Percentiles rank a stretch among this genome's conserved stretches.
Evolutionary conservation across 2,329 filamentous ascomycete species (phyloP).

Genomic region (Atkinsonella texensis): DNA sequence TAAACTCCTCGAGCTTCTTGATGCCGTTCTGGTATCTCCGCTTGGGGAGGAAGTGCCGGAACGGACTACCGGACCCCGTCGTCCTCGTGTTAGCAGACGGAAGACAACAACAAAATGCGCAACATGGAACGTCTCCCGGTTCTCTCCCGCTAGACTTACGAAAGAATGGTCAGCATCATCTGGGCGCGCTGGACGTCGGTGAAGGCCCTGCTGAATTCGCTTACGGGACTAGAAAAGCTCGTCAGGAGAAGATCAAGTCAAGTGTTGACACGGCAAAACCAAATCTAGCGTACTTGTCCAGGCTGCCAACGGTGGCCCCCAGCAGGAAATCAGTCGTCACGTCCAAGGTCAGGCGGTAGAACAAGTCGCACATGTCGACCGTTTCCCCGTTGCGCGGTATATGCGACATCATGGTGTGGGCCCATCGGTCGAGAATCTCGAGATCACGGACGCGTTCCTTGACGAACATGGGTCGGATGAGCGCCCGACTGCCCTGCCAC

Average conservation of each 20-base stretch:
- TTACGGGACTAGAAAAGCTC: constrained; percentile 26
- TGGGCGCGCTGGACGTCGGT: constrained; percentile 67
- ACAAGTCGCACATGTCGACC: constrained; percentile 2
- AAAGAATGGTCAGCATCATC: constrained; percentile 11
- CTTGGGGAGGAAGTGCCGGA: constrained; percentile 52
- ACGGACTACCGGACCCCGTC: constrained; percentile 35
- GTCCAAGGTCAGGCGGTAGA: constrained; percentile 1
- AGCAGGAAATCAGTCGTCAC: background rate
- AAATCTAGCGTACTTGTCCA: constrained; percentile 21
- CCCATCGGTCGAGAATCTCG: constrained; percentile 53
- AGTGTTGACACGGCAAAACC: too few relatives aligned
- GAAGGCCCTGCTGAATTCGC: constrained; percentile 71
- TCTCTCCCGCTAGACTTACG: constrained; percentile 5
- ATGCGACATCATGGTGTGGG: constrained; percentile 5
- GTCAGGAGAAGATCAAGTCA: too few relatives aligned
- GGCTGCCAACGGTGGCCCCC: constrained; percentile 2
- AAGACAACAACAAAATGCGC: background rate
- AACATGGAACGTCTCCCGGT: too few relatives aligned
- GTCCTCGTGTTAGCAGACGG: background rate
- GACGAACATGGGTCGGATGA: constrained; percentile 78
- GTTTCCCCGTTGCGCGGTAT: background rate
- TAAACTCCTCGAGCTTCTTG: constrained; percentile 60
- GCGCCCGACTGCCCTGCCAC: constrained; percentile 67
- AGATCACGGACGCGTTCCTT: constrained; percentile 74
- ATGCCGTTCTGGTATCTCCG: constrained; percentile 52